These are phyloP conservation scores for Coccomyxa subellipsoidea DNA, from an alignment of 163 green algal species.

Conservation along the genomic window DNA sequence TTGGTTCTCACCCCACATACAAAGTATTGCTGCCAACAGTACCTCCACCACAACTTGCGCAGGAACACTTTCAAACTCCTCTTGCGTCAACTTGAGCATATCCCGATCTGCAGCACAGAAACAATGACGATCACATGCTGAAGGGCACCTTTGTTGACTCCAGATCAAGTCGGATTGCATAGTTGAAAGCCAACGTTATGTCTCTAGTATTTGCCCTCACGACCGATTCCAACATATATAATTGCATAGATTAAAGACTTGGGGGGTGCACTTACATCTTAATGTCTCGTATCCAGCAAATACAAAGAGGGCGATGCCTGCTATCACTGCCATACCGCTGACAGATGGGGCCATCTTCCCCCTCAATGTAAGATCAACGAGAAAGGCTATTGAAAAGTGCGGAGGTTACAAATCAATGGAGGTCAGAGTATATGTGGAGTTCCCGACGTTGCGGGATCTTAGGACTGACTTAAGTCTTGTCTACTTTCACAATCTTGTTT, in stretches of 20 bases:
- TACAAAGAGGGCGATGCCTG: constrained; percentile 1
- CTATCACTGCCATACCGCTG: background rate
- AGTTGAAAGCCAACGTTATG: background rate
- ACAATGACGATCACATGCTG: background rate
- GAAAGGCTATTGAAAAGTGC: background rate
- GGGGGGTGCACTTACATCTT: background rate
- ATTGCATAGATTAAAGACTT: no score
- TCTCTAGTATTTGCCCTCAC: background rate
- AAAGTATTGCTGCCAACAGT: background rate
- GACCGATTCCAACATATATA: no score
- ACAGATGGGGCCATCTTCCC: background rate
- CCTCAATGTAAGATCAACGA: background rate
- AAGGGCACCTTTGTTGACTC: background rate
- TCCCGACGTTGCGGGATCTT: background rate
- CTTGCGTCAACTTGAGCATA: constrained; percentile 15
- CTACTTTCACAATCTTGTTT: background rate
- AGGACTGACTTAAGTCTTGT: background rate
- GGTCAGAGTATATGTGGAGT: background rate
- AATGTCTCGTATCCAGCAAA: background rate
- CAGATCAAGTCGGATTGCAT: background rate
- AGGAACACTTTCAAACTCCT: constrained; percentile 1
- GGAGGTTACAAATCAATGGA: background rate
- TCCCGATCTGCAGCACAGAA: constrained; percentile 1
- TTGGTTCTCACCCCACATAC: background rate
- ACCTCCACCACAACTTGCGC: background rate